Evolutionary conservation across 148 eudicot species (phyloP), one percentile per base, ranked within the genome.

Genomic region (Nyssa sinensis): DNA sequence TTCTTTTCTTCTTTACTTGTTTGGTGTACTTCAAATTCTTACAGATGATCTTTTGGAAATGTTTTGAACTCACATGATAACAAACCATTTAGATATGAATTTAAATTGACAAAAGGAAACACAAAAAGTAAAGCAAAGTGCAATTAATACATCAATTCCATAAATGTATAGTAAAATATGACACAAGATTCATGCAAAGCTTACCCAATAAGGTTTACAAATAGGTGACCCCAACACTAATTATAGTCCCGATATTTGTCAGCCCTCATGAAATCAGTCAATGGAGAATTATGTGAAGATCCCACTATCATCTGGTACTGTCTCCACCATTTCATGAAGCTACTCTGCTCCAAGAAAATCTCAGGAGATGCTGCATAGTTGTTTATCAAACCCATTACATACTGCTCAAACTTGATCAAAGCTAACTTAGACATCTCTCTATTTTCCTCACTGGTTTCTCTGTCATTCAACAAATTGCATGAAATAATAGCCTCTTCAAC

Each of bases 251-350:
- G 31, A 58, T 74, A 62, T 32, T 53, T 14, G 13, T 8, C 17
- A 31, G 27, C n/a, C 34, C 51, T 71, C 76, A 78, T 82, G 78
- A 65, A 82, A 23, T 34, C 31, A 35, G 62, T 7, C n/a, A 82
- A 39, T 7, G 27, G 5, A n/a, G 85, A 82, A 29, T 31, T n/a
- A 53, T 60, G 29, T 23, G 59, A 58, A 61, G 17, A 23, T 59
- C 81, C 79, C 51, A 14, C 35, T 31, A 70, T 66, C 16, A 6
- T 29, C 8, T 53, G 34, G 49, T 82, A 82, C 30, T 55, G 39
- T 28, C 23, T 16, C 85, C 82, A 82, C 85, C 85, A 82, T 12
- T 62, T 1, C 85, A 78, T 82, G 41, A 82, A 82, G 72, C 77
- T 78, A 71, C 85, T 82, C 29, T 44, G 57, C 55, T 72, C 63